A percentile compares a stretch with the other conserved stretches of the same genome.
These are phyloP conservation scores for Fagopyrum tataricum DNA, from an alignment of 148 eudicot species.

Conservation along the genomic window DNA sequence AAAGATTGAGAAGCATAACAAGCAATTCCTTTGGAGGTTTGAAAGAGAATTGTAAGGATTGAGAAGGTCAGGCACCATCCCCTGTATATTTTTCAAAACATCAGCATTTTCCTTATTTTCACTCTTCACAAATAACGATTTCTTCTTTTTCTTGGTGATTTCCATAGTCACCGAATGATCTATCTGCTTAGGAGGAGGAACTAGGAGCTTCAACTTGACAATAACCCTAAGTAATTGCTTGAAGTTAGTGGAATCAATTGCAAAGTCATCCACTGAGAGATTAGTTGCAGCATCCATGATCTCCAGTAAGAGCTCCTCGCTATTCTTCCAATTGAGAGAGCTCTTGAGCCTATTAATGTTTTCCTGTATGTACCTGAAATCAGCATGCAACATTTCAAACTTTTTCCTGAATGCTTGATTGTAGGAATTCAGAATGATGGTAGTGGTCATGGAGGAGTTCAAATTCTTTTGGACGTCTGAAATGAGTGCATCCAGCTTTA, in stretches of 20 bases:
- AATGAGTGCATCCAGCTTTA: not conserved
- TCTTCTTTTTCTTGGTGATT: not conserved
- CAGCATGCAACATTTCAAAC: not conserved
- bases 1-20: conserved; percentile 3
- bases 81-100: not conserved
- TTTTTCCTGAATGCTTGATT: not conserved
- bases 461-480: not conserved
- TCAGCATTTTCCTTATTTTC: not conserved
- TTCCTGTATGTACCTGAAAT: not conserved
- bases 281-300: conserved; percentile 1
- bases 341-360: not conserved
- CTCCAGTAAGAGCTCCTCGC: not conserved
- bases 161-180: not conserved
- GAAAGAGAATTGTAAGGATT: not conserved
- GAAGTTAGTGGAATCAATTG: not conserved
- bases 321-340: not conserved
- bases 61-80: not conserved
- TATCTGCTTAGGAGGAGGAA: not conserved
- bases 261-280: not conserved
- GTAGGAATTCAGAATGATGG: too few relatives aligned
- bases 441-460: not conserved
- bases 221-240: not conserved
- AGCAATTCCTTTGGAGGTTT: not conserved
- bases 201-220: conserved; percentile 6
- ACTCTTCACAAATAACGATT: not conserved